These are phyloP conservation scores for Leccinum pseudoinsigne DNA, from an alignment of 1,284 basidiomycete species.

Conservation along the genomic window DNA sequence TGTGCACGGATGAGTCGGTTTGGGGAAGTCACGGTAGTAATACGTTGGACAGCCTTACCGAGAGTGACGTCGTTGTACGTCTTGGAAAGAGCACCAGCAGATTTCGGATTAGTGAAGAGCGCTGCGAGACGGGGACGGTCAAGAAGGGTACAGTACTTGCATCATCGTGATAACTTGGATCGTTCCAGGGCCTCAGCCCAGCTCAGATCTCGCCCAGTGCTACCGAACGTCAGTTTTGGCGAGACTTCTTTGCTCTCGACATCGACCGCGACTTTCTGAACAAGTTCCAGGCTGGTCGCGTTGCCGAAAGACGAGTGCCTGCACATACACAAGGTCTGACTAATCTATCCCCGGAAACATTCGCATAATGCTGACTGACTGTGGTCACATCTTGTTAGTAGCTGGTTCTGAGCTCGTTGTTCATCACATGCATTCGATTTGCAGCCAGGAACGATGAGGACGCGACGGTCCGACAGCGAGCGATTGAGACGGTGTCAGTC, in stretches of 20 bases:
- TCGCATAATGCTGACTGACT: conserved; percentile 4
- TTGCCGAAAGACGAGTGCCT: conserved; percentile 42
- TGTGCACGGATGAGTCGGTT: not conserved
- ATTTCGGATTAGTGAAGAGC: conserved; percentile 47
- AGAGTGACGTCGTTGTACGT: conserved; percentile 60
- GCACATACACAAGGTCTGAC: conserved; percentile 43
- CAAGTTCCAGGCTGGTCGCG: conserved; percentile 24
- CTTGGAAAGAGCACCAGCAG: conserved; percentile 54
- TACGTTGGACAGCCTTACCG: conserved; percentile 34
- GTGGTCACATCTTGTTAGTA: conserved; percentile 37
- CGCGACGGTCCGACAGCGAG: conserved; percentile 38
- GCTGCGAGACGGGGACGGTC: conserved; percentile 20
- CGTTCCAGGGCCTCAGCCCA: conserved; percentile 38
- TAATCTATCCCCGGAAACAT: not conserved
- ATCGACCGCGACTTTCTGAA: conserved; percentile 48
- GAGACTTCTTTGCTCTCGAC: conserved; percentile 48
- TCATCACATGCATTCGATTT: conserved; percentile 42
- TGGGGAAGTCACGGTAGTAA: not conserved
- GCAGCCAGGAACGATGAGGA: conserved; percentile 34
- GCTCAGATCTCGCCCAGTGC: conserved; percentile 39
- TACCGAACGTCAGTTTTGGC: conserved; percentile 46
- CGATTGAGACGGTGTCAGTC: conserved; percentile 48
- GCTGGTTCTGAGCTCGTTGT: conserved; percentile 50
- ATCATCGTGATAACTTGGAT: conserved; percentile 19
- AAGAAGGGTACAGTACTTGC: not conserved